phyloP scores from a whole-genome alignment of 768 basidiomycete genomes.

The Thelephora ganbajun region DNA sequence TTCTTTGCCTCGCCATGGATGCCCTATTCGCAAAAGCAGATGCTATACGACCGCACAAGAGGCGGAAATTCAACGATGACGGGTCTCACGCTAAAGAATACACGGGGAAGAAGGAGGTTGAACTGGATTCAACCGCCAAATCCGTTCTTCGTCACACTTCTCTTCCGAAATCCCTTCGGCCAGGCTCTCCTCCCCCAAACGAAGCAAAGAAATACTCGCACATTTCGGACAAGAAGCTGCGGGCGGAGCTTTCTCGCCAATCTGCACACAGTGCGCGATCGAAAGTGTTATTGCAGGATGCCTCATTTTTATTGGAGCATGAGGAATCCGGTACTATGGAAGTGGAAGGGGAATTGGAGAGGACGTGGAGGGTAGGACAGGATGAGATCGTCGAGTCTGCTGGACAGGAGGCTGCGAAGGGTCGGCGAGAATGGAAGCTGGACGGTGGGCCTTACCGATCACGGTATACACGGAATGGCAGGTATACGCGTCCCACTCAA shows the following conservation, averaged over 20 bases:
- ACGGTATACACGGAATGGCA: conserved; percentile 83
- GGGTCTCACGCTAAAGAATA: conserved; percentile 5
- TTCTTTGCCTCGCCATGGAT: conserved; percentile 34
- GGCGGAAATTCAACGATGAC: conserved; percentile 11
- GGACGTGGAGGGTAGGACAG: conserved; percentile 83
- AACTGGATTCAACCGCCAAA: conserved; percentile 9
- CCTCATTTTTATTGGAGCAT: conserved; percentile 45
- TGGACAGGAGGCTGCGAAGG: conserved; percentile 62
- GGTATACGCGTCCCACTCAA: conserved; percentile 30
- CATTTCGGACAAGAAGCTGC: conserved; percentile 63
- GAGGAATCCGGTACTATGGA: conserved; percentile 64
- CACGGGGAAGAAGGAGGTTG: conserved; percentile 5
- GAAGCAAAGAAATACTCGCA: conserved; percentile 38
- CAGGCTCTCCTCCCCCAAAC: conserved; percentile 30
- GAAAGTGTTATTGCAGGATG: conserved; percentile 50
- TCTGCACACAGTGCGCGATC: conserved; percentile 48
- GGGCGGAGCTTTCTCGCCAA: conserved; percentile 52
- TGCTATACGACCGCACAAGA: conserved; percentile 33
- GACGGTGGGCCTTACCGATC: conserved; percentile 78
- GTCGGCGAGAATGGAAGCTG: conserved; percentile 65
- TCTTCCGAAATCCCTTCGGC: conserved; percentile 55
- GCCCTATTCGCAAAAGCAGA: conserved; percentile 59
- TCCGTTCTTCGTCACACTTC: conserved; percentile 28
- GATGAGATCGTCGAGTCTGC: conserved; percentile 54
- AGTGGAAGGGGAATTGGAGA: conserved; percentile 67